Evolutionary conservation across 768 basidiomycete genomes (phyloP), one percentile per base, ranked within the genome.

Genomic region (Lepiota venenata): DNA sequence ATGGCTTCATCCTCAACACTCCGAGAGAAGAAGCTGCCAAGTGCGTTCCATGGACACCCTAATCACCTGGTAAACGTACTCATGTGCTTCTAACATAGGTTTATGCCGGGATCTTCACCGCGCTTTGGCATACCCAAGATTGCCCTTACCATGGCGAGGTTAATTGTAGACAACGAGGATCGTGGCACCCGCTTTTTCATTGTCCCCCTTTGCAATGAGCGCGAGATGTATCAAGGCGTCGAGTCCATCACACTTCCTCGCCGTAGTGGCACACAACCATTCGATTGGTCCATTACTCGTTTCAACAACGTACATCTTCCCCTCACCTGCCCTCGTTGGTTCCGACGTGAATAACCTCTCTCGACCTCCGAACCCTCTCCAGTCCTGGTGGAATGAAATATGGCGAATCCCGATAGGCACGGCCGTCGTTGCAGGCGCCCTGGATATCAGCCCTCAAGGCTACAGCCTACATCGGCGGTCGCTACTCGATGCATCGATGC

Each of bases 71-170:
- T 51, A 25, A 52, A 47, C 50, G 52, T 55, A 48, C 43, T 42
- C 27, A 59, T 40, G 47, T 47, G 44, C 32, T 27, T 25, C 47
- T 27, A n/a, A n/a, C n/a, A n/a, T 54, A 83, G 83, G 58, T 83
- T 81, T 59, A 83, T 84, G 81, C 81, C 82, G 8, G 75, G 80
- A 20, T 77, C 82, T 3, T 78, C 77, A 10, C 81, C 82, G 1
- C 62, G 69, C 6, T 81, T 80, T 59, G 75, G 75, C 4, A 70
- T 81, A n/a, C 69, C 79, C 1, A 82, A 81, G 56, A 70, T 83
- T 4, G 80, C 81, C 12, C 58, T 84, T 29, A 80, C 83, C 22
- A 80, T 82, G 74, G 82, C 82, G 11, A 72, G 73, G 35, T 66
- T 84, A 22, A 77, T 83, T 16, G 74, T 83, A 8, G 69, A 79